phyloP scores from a whole-genome alignment of 2,329 filamentous ascomycete genomes.

The Paraphaeosphaeria sporulosa region DNA sequence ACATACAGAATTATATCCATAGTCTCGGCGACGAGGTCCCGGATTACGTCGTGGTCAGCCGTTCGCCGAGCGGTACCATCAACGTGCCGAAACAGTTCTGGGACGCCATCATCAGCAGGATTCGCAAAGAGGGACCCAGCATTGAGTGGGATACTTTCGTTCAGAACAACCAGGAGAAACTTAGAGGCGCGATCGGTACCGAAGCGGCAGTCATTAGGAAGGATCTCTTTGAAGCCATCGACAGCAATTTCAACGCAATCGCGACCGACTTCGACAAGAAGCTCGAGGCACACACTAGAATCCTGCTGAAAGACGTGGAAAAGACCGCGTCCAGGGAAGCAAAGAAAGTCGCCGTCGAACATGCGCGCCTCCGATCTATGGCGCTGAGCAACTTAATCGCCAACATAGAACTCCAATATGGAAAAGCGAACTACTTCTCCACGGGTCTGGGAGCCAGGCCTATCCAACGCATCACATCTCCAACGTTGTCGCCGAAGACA shows the following conservation, averaged over 20 bases:
- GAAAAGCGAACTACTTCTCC: slow-evolving; percentile 75
- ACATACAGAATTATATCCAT: slow-evolving; percentile 25
- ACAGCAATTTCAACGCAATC: slow-evolving; percentile 29
- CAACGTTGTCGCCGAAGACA: slow-evolving; percentile 43
- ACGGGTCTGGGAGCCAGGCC: slow-evolving; percentile 70
- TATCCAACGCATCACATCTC: slow-evolving; percentile 67
- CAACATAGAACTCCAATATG: slow-evolving; percentile 42
- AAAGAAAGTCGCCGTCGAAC: slow-evolving; percentile 41
- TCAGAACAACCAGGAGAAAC: slow-evolving; percentile 56
- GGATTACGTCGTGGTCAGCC: slow-evolving; percentile 63
- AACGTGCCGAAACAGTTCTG: slow-evolving; percentile 70
- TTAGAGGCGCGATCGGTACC: slow-evolving; percentile 34
- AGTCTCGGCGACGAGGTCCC: slow-evolving; percentile 56
- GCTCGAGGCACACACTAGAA: slow-evolving; percentile 28
- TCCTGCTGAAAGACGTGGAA: slow-evolving; percentile 27
- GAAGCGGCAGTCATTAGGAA: slow-evolving; percentile 53
- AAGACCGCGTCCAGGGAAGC: slow-evolving; percentile 31
- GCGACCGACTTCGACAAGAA: slow-evolving; percentile 34
- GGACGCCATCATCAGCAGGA: slow-evolving; percentile 66
- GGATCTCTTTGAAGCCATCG: slow-evolving; percentile 56
- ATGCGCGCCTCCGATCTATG: slow-evolving; percentile 39
- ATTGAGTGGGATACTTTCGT: slow-evolving; percentile 62
- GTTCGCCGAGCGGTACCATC: slow-evolving; percentile 60
- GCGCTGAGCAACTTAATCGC: slow-evolving; percentile 41
- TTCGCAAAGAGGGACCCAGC: slow-evolving; percentile 56